Conservation (phyloP, 2,329 filamentous ascomycete species). For the Cercospora sojina region DNA sequence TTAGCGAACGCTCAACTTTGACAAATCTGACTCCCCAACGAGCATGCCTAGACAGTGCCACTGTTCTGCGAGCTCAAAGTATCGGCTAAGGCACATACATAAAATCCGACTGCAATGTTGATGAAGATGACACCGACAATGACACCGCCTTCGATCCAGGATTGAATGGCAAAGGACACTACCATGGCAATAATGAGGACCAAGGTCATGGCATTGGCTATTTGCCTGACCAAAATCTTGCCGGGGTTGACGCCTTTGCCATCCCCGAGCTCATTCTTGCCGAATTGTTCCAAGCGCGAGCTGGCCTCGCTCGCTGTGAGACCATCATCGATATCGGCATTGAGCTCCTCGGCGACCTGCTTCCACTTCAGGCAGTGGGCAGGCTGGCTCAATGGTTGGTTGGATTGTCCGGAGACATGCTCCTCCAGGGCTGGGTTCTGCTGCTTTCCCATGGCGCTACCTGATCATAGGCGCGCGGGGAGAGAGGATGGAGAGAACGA, state of each 20-base stretch:
- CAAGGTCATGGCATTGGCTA: constrained; percentile 76
- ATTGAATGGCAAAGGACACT: constrained; percentile 49
- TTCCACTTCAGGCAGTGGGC: constrained; percentile 61
- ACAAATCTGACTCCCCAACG: background rate
- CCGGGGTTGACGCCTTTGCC: constrained; percentile 66
- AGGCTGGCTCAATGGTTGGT: constrained; percentile 58
- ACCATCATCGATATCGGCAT: constrained; percentile 66
- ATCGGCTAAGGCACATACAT: constrained; percentile 11
- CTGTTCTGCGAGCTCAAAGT: background rate
- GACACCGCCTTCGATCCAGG: constrained; percentile 51
- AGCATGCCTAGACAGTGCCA: background rate
- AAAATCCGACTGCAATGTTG: constrained; percentile 49
- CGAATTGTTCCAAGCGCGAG: constrained; percentile 59
- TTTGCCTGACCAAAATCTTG: constrained; percentile 70
- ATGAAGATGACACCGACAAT: constrained; percentile 48
- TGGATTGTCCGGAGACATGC: constrained; percentile 38
- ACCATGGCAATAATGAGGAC: constrained; percentile 53
- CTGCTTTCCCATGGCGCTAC: constrained; percentile 20
- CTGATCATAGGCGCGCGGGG: constrained; percentile 3
- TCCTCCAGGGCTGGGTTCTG: constrained; percentile 21
- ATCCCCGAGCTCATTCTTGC: constrained; percentile 69
- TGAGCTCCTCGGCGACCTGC: constrained; percentile 56
- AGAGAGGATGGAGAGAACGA: background rate
- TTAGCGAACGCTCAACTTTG: background rate
- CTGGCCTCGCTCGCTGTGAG: constrained; percentile 61